A percentile compares a stretch with the other conserved stretches of the same genome.
phyloP scores from a whole-genome alignment of 176 grass and related monocot species.

The Aegilops tauschii region DNA sequence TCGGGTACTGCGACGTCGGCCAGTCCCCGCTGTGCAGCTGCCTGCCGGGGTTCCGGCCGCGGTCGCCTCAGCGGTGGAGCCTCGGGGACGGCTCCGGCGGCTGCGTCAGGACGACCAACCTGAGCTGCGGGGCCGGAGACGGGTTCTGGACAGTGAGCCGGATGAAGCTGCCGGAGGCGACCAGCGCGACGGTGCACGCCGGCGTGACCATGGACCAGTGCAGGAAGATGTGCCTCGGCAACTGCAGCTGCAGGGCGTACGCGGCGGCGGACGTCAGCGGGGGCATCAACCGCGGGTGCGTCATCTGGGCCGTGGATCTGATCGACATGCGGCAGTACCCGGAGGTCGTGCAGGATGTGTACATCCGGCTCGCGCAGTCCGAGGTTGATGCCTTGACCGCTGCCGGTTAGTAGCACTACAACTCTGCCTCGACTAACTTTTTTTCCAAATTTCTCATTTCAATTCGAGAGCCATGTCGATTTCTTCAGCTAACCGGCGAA shows the following conservation, averaged over 20 bases:
- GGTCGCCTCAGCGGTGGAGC: constrained; percentile 34
- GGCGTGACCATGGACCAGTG: too few species aligned
- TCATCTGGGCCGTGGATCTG: constrained; percentile 10
- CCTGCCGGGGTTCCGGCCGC: constrained; percentile 44
- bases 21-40: constrained; percentile 25
- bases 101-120: constrained; percentile 23
- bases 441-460: neutral
- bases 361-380: constrained; percentile 45
- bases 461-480: neutral
- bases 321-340: neutral
- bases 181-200: too few species aligned
- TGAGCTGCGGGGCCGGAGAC: constrained; percentile 14
- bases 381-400: constrained; percentile 38
- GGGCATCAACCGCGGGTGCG: too few species aligned
- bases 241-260: too few species aligned
- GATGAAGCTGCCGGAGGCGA: too few species aligned
- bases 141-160: too few species aligned
- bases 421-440: neutral
- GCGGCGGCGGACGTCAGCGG: too few species aligned
- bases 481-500: neutral
- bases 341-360: constrained; percentile 28
- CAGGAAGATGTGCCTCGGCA: too few species aligned
- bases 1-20: constrained; percentile 28
- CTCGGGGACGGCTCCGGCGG: constrained; percentile 29
- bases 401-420: neutral